Percentiles rank a stretch among this genome's conserved stretches.
Conservation (phyloP, 1,284 basidiomycete genomes). For the Austroboletus rostrupii region DNA sequence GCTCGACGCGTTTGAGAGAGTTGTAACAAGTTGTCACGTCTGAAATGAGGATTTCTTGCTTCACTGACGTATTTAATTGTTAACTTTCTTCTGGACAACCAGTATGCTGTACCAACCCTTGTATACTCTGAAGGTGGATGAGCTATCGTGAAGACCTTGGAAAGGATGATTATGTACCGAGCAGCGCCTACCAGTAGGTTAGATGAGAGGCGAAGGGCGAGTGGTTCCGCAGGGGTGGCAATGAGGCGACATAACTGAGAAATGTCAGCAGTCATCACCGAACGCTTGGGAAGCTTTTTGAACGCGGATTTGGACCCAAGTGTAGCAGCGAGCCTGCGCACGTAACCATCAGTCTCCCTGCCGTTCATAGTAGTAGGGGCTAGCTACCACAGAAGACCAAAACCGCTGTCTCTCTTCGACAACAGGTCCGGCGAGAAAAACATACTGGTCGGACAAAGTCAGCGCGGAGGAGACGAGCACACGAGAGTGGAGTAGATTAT, state of each 20-base stretch:
- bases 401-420: conserved; percentile 71
- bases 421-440: conserved; percentile 75
- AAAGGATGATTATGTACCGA: conserved; percentile 49
- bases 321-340: conserved; percentile 79
- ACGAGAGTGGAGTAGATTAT: not conserved
- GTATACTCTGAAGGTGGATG: conserved; percentile 54
- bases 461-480: not conserved
- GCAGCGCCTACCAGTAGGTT: conserved; percentile 85
- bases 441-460: conserved; percentile 38
- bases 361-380: not conserved
- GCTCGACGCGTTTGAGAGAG: conserved; percentile 69
- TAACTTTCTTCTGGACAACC: not conserved
- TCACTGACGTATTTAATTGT: conserved; percentile 53
- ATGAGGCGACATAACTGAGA: conserved; percentile 76
- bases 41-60: conserved; percentile 76
- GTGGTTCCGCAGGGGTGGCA: conserved; percentile 74
- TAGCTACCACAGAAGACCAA: conserved; percentile 71
- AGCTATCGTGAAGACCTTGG: not conserved
- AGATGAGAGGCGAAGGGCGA: conserved; percentile 80
- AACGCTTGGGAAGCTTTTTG: conserved; percentile 75
- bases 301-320: conserved; percentile 82
- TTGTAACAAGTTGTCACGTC: conserved; percentile 76
- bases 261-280: conserved; percentile 78
- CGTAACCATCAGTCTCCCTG: conserved; percentile 11
- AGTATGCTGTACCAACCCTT: conserved; percentile 46